Base-by-base conservation (phyloP, 768 basidiomycete species). In the Suillus brevipes region DNA sequence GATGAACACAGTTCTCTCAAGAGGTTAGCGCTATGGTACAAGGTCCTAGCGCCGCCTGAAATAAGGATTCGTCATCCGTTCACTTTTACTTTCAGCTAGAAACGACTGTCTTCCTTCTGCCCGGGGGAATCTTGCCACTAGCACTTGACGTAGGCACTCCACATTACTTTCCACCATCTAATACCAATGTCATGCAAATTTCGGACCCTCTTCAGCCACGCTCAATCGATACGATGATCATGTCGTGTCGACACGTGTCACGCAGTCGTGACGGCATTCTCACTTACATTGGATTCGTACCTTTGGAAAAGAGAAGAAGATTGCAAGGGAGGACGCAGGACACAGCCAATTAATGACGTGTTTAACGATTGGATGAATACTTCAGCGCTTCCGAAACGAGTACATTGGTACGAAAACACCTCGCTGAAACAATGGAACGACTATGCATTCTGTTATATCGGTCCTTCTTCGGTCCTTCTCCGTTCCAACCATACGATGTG, bases 281-380 rank as follows among this genome's bases (percentile, higher is more conserved):
- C 14, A 69, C 77, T 37, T 85, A 8, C 84, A 0, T 71, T 90
- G 2, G 68, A 89, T 28, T 71, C 66, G n/a, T 89, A 83, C 69
- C 80, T 82, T 16, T 67, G 73, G 36, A 74, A 76, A 43, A 87
- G 85, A 70, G 85, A 85, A 71, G 70, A 75, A 13, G 73, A 12
- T 78, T 80, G 28, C 71, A 80, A 65, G 89, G 87, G 0, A 76
- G 4, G 16, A 31, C 4, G 10, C 18, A 53, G 52, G 31, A 66
- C 45, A 23, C 47, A 89, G 87, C 0, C 25, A 52, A 9, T 88
- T n/a, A 83, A 87, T 55, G 72, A 90, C 40, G 79, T 84, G 37
- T 74, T 87, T 7, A 83, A 86, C 47, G 77, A 74, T 55, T 36
- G 43, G 14, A 60, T 52, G 60, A 25, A 34, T 45, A 37, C 25